Percentiles rank a stretch among this genome's conserved stretches.
phyloP scores from a whole-genome alignment of 305 asterid genomes.

The Salvia sclarea region DNA sequence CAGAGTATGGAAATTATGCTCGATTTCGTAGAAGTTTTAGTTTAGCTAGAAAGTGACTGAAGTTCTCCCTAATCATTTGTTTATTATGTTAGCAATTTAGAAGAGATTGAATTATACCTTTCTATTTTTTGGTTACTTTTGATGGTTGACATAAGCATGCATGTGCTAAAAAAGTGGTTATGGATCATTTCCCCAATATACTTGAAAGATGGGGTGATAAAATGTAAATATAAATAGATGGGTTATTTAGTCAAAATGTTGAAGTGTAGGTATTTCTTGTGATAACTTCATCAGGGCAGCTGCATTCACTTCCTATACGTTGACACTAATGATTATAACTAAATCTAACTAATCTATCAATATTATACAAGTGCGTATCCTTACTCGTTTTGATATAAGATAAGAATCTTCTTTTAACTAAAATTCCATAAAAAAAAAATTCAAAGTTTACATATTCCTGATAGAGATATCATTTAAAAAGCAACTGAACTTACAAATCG shows the following conservation, averaged over 20 bases:
- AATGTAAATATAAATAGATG: not conserved
- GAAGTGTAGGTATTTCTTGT: not conserved
- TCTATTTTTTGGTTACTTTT: not conserved
- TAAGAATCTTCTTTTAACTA: not conserved
- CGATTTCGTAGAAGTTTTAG: not conserved
- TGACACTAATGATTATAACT: slow-evolving; percentile 14
- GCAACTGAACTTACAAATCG: slow-evolving; percentile 75
- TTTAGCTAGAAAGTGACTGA: not conserved
- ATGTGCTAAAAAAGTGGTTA: not conserved
- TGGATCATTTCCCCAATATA: not conserved
- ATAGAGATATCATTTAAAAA: slow-evolving; percentile 5
- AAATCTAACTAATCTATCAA: not conserved
- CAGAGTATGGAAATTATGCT: not conserved
- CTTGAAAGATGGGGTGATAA: not conserved
- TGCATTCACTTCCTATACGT: not conserved
- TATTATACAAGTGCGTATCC: too few relatives aligned
- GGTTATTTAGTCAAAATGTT: not conserved
- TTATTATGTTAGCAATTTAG: not conserved
- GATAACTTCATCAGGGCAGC: slow-evolving; percentile 14
- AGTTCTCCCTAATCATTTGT: not conserved
- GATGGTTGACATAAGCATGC: not conserved
- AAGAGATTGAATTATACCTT: not conserved
- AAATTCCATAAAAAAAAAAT: not conserved
- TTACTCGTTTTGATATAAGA: too few relatives aligned
- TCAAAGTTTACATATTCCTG: not conserved